These are phyloP conservation scores for Trichoderma oligosporum DNA, from an alignment of 2,329 filamentous ascomycete species.

Conservation along the genomic window DNA sequence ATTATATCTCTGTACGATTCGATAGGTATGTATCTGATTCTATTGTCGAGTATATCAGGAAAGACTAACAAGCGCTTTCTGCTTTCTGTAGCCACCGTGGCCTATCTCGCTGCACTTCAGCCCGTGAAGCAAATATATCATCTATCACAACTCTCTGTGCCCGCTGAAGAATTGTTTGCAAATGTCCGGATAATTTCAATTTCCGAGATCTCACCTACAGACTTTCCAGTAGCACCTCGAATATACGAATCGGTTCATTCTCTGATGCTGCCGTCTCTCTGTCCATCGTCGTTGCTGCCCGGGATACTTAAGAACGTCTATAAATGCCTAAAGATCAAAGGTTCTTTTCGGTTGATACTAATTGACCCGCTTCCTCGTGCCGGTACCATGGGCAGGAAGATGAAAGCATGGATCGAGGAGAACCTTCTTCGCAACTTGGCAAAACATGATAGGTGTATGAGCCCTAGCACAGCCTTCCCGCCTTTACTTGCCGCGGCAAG, in stretches of 20 bases:
- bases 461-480: slow-evolving; percentile 56
- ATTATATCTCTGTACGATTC: slow-evolving; percentile 51
- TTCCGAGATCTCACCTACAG: slow-evolving; percentile 35
- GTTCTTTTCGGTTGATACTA: slow-evolving; percentile 55
- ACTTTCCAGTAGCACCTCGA: slow-evolving; percentile 38
- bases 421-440: slow-evolving; percentile 58
- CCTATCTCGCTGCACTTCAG: slow-evolving; percentile 47
- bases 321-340: slow-evolving; percentile 51
- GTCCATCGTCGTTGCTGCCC: slow-evolving; percentile 55
- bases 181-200: slow-evolving; percentile 41
- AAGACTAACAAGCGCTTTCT: not conserved
- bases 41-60: not conserved
- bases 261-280: slow-evolving; percentile 53
- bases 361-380: slow-evolving; percentile 60
- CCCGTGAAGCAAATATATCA: slow-evolving; percentile 42
- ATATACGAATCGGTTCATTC: slow-evolving; percentile 50
- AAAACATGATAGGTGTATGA: slow-evolving; percentile 54
- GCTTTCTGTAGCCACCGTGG: slow-evolving; percentile 40
- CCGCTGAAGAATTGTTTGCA: slow-evolving; percentile 36
- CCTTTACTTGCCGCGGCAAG: slow-evolving; percentile 55
- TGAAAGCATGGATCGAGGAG: slow-evolving; percentile 60
- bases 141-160: slow-evolving; percentile 39
- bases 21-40: slow-evolving; percentile 36
- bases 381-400: slow-evolving; percentile 51
- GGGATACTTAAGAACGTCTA: slow-evolving; percentile 54